Evolutionary conservation across 768 basidiomycete species (phyloP).

Genomic region (Albatrellus ellisii): DNA sequence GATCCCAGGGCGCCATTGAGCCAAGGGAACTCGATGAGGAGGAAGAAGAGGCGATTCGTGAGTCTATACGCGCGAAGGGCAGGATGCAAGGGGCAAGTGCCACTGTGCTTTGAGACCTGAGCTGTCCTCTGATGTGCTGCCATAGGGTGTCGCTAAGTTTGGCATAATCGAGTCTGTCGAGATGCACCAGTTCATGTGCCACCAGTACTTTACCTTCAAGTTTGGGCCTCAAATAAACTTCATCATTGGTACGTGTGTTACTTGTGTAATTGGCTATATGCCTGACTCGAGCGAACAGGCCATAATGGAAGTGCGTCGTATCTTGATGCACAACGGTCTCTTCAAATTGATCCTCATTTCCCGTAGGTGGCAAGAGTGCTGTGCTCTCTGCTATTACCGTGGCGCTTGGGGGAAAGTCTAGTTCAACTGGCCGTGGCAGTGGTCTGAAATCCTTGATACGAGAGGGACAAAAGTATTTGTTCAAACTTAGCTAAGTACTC

Average conservation of each 20-base stretch:
- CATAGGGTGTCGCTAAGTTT: conserved; percentile 66
- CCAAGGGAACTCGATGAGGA: conserved; percentile 53
- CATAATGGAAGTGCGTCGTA: conserved; percentile 81
- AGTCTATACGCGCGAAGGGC: conserved; percentile 32
- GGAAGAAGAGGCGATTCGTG: conserved; percentile 42
- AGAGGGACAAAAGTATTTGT: conserved; percentile 65
- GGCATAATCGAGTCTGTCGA: conserved; percentile 83
- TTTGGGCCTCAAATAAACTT: conserved; percentile 96
- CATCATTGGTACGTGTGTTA: conserved; percentile 58
- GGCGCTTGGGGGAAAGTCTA: conserved; percentile 87
- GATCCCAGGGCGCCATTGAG: conserved; percentile 12
- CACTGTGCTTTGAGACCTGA: background rate
- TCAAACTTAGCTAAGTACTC: background rate
- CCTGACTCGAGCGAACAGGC: conserved; percentile 28
- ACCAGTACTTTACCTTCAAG: conserved; percentile 66
- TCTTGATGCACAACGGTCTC: background rate
- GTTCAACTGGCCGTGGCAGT: conserved; percentile 77
- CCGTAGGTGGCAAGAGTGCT: conserved; percentile 91
- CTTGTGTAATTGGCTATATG: background rate
- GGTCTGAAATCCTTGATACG: conserved; percentile 80
- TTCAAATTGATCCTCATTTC: background rate
- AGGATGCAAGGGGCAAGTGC: conserved; percentile 33
- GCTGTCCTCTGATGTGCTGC: background rate
- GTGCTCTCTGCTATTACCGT: conserved; percentile 87
- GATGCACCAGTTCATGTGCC: conserved; percentile 95